Percentiles rank a stretch among this genome's conserved stretches.
phyloP scores from a whole-genome alignment of 2,329 filamentous ascomycete species.

The Aspergillus glaucus region DNA sequence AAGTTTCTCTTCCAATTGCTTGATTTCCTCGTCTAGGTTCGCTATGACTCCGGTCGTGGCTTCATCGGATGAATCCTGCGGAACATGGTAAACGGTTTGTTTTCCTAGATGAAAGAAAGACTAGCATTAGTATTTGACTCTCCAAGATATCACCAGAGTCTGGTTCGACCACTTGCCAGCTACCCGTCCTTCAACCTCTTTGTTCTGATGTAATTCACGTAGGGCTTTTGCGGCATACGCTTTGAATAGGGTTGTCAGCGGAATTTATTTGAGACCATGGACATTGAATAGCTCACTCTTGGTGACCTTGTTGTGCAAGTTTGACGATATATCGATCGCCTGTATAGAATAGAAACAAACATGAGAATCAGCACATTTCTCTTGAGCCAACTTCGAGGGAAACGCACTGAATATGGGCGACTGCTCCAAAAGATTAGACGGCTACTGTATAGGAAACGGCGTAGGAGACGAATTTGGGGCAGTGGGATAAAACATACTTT shows the following conservation, averaged over 20 bases:
- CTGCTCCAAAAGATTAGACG: conserved; percentile 23
- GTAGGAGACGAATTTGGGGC: neutral
- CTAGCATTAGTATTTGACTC: neutral
- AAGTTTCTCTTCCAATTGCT: conserved; percentile 41
- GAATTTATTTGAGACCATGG: neutral
- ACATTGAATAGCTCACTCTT: conserved; percentile 40
- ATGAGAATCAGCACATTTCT: neutral
- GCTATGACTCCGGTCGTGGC: conserved; percentile 44
- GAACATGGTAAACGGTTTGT: conserved; percentile 55
- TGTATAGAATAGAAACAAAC: conserved; percentile 8
- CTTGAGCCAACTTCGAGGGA: neutral
- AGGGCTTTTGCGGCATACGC: conserved; percentile 55
- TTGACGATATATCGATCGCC: conserved; percentile 54
- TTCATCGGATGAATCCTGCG: conserved; percentile 47
- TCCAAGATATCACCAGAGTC: neutral
- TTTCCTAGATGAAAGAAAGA: conserved; percentile 43
- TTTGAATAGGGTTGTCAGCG: conserved; percentile 13
- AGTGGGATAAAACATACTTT: conserved; percentile 31
- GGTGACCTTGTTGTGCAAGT: conserved; percentile 55
- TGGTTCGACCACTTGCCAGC: conserved; percentile 37
- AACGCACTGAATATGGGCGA: conserved; percentile 49
- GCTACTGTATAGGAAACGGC: neutral
- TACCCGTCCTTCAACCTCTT: conserved; percentile 52
- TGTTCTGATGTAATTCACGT: conserved; percentile 57
- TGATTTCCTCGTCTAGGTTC: conserved; percentile 45